A percentile compares a stretch with the other conserved stretches of the same genome.
Conservation (phyloP, 1,284 basidiomycete genomes). For the Polyporus tsugae region DNA sequence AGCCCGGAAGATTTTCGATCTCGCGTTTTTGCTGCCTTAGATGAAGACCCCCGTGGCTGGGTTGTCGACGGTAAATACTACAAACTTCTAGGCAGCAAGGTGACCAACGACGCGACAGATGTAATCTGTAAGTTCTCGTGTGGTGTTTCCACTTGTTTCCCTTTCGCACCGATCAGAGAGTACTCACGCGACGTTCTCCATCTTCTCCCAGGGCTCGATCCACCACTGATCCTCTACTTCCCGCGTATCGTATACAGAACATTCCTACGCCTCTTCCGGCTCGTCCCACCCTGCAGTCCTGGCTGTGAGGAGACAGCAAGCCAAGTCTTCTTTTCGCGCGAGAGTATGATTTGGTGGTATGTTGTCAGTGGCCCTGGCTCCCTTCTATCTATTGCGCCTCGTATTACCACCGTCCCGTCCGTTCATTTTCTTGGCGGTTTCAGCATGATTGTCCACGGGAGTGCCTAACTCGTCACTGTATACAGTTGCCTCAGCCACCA, state of each 20-base stretch:
- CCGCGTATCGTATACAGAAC: conserved; percentile 64
- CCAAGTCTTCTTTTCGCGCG: conserved; percentile 55
- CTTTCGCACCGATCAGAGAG: background rate
- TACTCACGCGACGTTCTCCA: background rate
- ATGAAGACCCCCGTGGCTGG: conserved; percentile 34
- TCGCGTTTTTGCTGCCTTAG: conserved; percentile 32
- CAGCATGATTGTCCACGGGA: background rate
- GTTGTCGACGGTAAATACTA: conserved; percentile 41
- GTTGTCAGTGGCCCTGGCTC: background rate
- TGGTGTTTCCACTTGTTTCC: background rate
- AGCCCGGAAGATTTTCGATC: conserved; percentile 33
- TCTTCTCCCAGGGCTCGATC: conserved; percentile 62
- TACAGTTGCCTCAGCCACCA: conserved; percentile 52
- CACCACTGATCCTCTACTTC: conserved; percentile 64
- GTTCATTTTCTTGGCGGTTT: conserved; percentile 15
- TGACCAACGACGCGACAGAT: conserved; percentile 57
- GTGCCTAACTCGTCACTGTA: background rate
- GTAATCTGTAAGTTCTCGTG: conserved; percentile 59
- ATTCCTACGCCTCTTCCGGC: conserved; percentile 53
- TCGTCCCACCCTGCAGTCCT: conserved; percentile 52
- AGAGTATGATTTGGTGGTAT: conserved; percentile 68
- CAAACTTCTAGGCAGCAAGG: conserved; percentile 35
- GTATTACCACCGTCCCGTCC: background rate
- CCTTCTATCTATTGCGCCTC: conserved; percentile 1
- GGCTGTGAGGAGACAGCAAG: conserved; percentile 57